Conservation (phyloP, 75 land plant species). For the Cupressus sempervirens region DNA sequence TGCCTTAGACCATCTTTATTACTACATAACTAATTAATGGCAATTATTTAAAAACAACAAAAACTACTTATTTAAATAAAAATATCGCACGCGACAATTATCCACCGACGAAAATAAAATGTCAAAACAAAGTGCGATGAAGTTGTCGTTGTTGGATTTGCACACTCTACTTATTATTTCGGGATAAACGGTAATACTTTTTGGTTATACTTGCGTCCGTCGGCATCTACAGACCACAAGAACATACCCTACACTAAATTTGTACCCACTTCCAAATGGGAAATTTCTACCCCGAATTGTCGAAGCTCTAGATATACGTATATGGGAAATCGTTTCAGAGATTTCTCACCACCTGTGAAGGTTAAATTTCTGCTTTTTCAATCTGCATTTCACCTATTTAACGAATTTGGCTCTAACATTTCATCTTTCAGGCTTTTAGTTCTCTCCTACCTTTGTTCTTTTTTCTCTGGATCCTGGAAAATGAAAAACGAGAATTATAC, state of each 20-base stretch:
- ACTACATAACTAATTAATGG: too few species aligned
- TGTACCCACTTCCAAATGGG: constrained; percentile 4
- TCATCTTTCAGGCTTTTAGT: not conserved
- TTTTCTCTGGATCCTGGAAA: not conserved
- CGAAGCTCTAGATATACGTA: not conserved
- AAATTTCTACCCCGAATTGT: not conserved
- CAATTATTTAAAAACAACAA: too few species aligned
- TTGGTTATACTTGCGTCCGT: not conserved
- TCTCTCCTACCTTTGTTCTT: not conserved
- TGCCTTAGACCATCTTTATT: too few species aligned
- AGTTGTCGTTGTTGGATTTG: not conserved
- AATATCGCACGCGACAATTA: too few species aligned
- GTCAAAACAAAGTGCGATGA: too few species aligned
- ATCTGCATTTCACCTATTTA: not conserved
- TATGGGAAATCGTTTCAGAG: not conserved
- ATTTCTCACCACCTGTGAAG: not conserved
- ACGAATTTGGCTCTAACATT: not conserved
- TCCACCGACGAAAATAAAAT: too few species aligned
- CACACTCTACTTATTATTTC: not conserved
- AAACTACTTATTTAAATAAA: too few species aligned
- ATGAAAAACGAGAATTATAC: not conserved
- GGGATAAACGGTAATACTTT: not conserved
- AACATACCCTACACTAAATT: not conserved
- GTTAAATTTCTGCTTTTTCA: not conserved
- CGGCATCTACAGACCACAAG: not conserved